Conservation (phyloP, 202 grass and related monocot species). For the Digitaria exilis region DNA sequence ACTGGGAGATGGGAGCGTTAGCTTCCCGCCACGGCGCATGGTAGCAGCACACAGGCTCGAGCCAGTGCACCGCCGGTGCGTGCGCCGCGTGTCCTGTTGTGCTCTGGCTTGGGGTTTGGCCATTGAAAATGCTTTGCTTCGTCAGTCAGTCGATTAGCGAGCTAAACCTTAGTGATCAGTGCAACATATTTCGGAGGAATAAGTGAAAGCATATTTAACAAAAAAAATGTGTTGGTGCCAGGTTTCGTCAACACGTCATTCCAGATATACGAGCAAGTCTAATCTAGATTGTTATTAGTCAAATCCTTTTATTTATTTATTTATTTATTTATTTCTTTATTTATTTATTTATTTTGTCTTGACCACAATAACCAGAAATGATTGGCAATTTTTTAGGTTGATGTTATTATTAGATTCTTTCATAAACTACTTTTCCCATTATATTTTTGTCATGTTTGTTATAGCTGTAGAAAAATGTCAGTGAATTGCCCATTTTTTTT, state of each 20-base stretch:
- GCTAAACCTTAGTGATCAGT: not conserved
- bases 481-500: too few relatives aligned
- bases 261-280: not conserved
- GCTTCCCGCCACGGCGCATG: conserved; percentile 47
- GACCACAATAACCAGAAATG: not conserved
- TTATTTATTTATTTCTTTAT: too few relatives aligned
- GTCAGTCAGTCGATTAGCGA: not conserved
- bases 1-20: conserved; percentile 25
- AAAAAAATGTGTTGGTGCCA: not conserved
- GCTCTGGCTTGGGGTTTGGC: not conserved
- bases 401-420: not conserved
- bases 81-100: conserved; percentile 46
- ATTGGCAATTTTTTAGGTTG: not conserved
- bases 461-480: too few relatives aligned
- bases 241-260: not conserved
- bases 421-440: too few relatives aligned
- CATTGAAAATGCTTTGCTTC: not conserved
- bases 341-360: too few relatives aligned
- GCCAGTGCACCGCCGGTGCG: not conserved
- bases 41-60: conserved; percentile 21
- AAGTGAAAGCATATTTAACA: not conserved
- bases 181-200: not conserved
- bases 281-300: not conserved
- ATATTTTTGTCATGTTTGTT: too few relatives aligned
- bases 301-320: too few relatives aligned